Conservation (phyloP, 2,329 filamentous ascomycete genomes). For the Ampelomyces quisqualis region DNA sequence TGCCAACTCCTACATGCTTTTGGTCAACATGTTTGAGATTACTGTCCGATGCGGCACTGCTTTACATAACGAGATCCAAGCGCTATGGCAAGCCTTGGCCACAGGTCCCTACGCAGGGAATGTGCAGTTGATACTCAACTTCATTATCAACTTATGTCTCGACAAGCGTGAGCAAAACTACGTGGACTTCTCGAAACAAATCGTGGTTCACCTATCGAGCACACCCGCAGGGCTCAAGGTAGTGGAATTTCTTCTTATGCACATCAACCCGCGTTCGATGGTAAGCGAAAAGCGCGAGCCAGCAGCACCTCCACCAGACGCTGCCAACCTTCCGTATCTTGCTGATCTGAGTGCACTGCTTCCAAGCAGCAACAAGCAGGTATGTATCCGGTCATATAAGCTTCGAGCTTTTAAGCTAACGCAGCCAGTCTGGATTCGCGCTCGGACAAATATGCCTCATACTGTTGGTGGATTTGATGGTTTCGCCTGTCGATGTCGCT, state of each 20-base stretch:
- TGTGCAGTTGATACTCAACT: conserved; percentile 90
- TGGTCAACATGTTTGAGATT: conserved; percentile 93
- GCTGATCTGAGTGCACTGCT: conserved; percentile 55
- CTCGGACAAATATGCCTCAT: conserved; percentile 92
- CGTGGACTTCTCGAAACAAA: conserved; percentile 96
- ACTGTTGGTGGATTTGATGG: conserved; percentile 91
- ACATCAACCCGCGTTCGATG: conserved; percentile 96
- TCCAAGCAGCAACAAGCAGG: conserved; percentile 36
- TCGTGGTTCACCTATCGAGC: conserved; percentile 92
- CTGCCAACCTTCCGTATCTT: conserved; percentile 77
- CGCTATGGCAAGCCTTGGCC: conserved; percentile 92
- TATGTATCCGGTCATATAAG: conserved; percentile 7
- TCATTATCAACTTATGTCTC: conserved; percentile 90
- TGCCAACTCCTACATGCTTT: conserved; percentile 86
- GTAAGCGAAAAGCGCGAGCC: conserved; percentile 74
- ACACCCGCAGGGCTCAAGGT: conserved; percentile 84
- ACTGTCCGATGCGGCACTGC: conserved; percentile 88
- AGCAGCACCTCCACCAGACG: conserved; percentile 64
- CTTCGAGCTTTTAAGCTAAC: conserved; percentile 15
- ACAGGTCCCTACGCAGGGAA: conserved; percentile 92
- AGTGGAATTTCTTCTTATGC: conserved; percentile 86
- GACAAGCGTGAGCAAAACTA: conserved; percentile 97
- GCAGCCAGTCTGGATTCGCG: conserved; percentile 70
- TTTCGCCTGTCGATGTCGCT: conserved; percentile 79
- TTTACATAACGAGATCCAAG: conserved; percentile 94